Percentiles rank a stretch among this genome's conserved stretches.
Evolutionary conservation across 1,284 basidiomycete species (phyloP).

Genomic region (Cutaneotrichosporon mucoides): DNA sequence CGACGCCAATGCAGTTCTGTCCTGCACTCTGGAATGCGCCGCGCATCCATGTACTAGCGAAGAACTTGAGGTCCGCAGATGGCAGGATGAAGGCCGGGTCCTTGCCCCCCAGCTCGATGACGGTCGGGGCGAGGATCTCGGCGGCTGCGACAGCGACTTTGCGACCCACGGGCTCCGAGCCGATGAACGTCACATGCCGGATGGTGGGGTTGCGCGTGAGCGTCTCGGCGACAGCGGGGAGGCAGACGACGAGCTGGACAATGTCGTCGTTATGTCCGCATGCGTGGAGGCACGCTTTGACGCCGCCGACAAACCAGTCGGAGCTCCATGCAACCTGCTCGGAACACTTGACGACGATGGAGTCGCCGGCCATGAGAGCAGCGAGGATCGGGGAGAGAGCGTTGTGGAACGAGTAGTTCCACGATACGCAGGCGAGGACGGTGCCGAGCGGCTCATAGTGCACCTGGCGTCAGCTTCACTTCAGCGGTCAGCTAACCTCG

Average conservation of each 20-base stretch:
- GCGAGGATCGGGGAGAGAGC: conserved; percentile 89
- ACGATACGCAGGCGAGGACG: conserved; percentile 86
- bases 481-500: conserved; percentile 25
- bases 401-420: conserved; percentile 74
- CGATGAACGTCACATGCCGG: conserved; percentile 72
- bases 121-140: conserved; percentile 78
- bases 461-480: conserved; percentile 55
- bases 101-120: conserved; percentile 76
- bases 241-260: conserved; percentile 74
- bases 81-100: conserved; percentile 55
- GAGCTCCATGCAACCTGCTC: conserved; percentile 88
- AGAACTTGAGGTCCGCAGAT: conserved; percentile 51
- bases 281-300: conserved; percentile 66
- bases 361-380: conserved; percentile 84
- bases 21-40: conserved; percentile 66
- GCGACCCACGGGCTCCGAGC: conserved; percentile 82
- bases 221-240: conserved; percentile 76
- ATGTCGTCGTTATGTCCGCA: conserved; percentile 77
- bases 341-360: conserved; percentile 85
- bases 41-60: conserved; percentile 63
- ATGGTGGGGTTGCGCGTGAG: conserved; percentile 76
- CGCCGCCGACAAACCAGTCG: conserved; percentile 71
- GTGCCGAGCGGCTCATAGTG: conserved; percentile 91
- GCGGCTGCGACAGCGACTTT: conserved; percentile 78
- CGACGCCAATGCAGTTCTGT: conserved; percentile 96